phyloP scores from a whole-genome alignment of 805 yeast species.

The Suhomyces sp. region DNA sequence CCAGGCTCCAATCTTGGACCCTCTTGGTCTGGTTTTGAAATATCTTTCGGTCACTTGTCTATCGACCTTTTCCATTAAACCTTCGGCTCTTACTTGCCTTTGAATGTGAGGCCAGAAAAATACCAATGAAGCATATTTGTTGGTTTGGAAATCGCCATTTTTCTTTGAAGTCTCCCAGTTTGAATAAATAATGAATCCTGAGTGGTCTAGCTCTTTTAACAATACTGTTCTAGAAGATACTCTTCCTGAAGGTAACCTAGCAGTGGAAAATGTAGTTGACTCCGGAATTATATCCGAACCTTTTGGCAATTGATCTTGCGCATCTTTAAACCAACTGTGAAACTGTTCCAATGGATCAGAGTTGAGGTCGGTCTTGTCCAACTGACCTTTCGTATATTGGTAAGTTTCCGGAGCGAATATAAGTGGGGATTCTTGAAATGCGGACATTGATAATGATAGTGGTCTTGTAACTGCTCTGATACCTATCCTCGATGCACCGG shows the following conservation, averaged over 20 bases:
- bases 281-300: constrained; percentile 61
- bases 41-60: constrained; percentile 74
- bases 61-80: constrained; percentile 68
- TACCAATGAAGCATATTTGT: constrained; percentile 77
- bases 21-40: constrained; percentile 86
- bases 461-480: background rate
- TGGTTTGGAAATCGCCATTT: constrained; percentile 63
- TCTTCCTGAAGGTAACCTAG: constrained; percentile 84
- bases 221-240: constrained; percentile 82
- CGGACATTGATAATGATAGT: background rate
- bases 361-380: constrained; percentile 52
- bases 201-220: constrained; percentile 82
- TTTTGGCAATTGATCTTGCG: constrained; percentile 37
- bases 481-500: background rate
- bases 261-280: constrained; percentile 83
- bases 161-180: constrained; percentile 91
- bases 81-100: constrained; percentile 93
- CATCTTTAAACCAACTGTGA: constrained; percentile 71
- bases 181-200: constrained; percentile 84
- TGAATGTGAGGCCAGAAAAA: constrained; percentile 92
- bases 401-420: constrained; percentile 83
- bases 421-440: constrained; percentile 23
- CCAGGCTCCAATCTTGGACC: constrained; percentile 95
- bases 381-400: constrained; percentile 71
- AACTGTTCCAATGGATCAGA: constrained; percentile 74